A percentile compares a stretch with the other conserved stretches of the same genome.
Conservation (phyloP, 495 filamentous ascomycete genomes). For the Podospora pseudoanserina region DNA sequence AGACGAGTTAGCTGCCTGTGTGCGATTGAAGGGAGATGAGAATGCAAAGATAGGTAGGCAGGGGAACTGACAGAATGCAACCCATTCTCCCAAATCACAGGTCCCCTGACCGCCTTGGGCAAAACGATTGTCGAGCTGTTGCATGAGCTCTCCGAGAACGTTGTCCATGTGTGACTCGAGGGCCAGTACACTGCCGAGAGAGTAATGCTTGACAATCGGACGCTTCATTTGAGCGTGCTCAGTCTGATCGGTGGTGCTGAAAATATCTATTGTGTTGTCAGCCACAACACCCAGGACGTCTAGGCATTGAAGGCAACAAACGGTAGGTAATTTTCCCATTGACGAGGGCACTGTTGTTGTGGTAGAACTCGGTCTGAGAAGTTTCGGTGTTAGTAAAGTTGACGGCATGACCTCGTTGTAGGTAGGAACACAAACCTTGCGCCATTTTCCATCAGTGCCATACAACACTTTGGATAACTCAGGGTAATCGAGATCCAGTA, state of each 20-base stretch:
- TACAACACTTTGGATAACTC: slow-evolving; percentile 38
- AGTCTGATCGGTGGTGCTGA: slow-evolving; percentile 29
- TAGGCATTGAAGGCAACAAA: neutral
- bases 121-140: slow-evolving; percentile 36
- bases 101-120: slow-evolving; percentile 22
- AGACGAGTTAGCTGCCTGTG: neutral
- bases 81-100: slow-evolving; percentile 36
- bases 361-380: slow-evolving; percentile 40
- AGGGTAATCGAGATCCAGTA: slow-evolving; percentile 45
- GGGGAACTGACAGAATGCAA: slow-evolving; percentile 25
- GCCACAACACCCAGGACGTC: neutral
- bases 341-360: slow-evolving; percentile 33
- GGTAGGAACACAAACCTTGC: slow-evolving; percentile 18
- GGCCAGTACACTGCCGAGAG: slow-evolving; percentile 28
- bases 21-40: neutral
- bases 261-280: slow-evolving; percentile 17
- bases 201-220: slow-evolving; percentile 39
- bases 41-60: neutral
- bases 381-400: neutral
- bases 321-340: slow-evolving; percentile 37
- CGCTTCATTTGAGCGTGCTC: slow-evolving; percentile 33
- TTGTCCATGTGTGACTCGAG: slow-evolving; percentile 37
- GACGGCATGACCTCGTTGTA: neutral
- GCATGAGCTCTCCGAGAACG: slow-evolving; percentile 29
- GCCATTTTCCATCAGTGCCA: slow-evolving; percentile 28